phyloP scores from a whole-genome alignment of 768 basidiomycete species.

The Lepiota venenata region DNA sequence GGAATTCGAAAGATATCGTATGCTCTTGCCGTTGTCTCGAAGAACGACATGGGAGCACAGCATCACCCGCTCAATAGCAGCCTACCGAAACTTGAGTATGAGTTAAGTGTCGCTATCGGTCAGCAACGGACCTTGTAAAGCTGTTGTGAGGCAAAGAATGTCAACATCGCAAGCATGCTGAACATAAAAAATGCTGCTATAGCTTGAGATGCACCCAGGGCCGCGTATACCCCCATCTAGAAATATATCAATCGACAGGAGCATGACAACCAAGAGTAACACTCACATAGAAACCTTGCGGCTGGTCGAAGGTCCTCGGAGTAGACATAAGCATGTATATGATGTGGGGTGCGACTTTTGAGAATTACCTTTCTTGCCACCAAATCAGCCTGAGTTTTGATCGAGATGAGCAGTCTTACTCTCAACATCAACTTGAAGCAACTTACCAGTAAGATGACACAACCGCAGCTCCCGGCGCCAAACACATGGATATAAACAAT shows the following conservation, averaged over 20 bases:
- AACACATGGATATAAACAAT: constrained; percentile 52
- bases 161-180: constrained; percentile 56
- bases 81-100: constrained; percentile 29
- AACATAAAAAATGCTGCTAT: constrained; percentile 68
- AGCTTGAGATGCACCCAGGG: constrained; percentile 68
- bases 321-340: constrained; percentile 12
- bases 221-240: constrained; percentile 82
- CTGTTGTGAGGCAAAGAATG: constrained; percentile 72
- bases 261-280: background rate
- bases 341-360: background rate
- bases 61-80: constrained; percentile 67
- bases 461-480: constrained; percentile 69
- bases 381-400: constrained; percentile 63
- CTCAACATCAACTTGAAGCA: background rate
- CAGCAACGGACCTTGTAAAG: constrained; percentile 52
- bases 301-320: constrained; percentile 47
- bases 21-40: constrained; percentile 70
- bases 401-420: background rate
- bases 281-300: constrained; percentile 71
- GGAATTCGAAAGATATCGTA: background rate
- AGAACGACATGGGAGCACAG: constrained; percentile 88
- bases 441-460: constrained; percentile 73
- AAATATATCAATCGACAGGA: constrained; percentile 3
- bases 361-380: constrained; percentile 67
- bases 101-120: background rate